phyloP scores from a whole-genome alignment of 2,329 filamentous ascomycete species.

The Colletotrichum sp. region DNA sequence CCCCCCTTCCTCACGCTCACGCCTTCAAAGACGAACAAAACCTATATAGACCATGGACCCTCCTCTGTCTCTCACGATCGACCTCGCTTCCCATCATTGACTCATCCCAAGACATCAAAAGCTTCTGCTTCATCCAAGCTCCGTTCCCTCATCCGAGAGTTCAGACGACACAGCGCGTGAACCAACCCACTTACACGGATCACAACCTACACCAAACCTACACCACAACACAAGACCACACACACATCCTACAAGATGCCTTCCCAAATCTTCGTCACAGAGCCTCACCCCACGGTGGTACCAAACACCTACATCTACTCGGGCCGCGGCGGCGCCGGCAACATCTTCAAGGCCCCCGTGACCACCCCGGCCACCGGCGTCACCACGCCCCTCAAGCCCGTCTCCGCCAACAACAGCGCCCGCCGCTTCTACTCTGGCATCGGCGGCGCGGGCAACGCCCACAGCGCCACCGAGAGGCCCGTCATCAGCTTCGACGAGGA shows the following conservation, averaged over 20 bases:
- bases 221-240: neutral
- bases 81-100: neutral
- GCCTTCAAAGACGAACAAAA: neutral
- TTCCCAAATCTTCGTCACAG: slow-evolving; percentile 50
- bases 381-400: slow-evolving; percentile 51
- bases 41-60: slow-evolving; percentile 17
- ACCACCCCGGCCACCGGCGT: slow-evolving; percentile 50
- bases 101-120: neutral
- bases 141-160: neutral
- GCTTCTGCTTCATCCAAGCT: neutral
- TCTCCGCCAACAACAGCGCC: slow-evolving; percentile 42
- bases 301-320: slow-evolving; percentile 55
- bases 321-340: slow-evolving; percentile 62
- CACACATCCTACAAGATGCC: slow-evolving; percentile 35
- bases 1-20: neutral
- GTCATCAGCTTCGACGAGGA: slow-evolving; percentile 23
- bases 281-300: slow-evolving; percentile 52
- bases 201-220: neutral
- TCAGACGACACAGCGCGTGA: slow-evolving; percentile 1
- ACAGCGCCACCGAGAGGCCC: slow-evolving; percentile 54
- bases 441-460: slow-evolving; percentile 73
- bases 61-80: neutral
- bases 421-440: slow-evolving; percentile 69
- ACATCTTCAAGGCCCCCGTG: slow-evolving; percentile 54
- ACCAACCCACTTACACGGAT: slow-evolving; percentile 12